Evolutionary conservation across 202 grass and related monocot species (phyloP).

Genomic region (Bolboschoenoplectus hybrid): DNA sequence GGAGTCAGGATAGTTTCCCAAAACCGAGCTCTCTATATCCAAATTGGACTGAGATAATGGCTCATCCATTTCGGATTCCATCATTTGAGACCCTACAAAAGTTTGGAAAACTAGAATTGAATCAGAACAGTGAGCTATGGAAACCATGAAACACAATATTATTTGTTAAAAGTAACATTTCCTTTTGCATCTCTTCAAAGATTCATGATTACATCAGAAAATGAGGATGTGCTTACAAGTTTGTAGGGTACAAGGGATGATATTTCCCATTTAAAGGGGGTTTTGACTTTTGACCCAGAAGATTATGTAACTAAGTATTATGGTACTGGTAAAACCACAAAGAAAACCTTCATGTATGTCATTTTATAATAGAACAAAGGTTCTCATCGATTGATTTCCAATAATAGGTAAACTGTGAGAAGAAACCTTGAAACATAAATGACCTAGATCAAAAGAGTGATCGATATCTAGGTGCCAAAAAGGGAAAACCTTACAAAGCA

Average conservation of each 20-base stretch:
- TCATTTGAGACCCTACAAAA: background rate
- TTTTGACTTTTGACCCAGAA: background rate
- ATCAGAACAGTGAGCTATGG: background rate
- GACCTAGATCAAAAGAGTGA: conserved; percentile 24
- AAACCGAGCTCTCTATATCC: background rate
- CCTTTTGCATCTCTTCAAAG: background rate
- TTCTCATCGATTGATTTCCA: background rate
- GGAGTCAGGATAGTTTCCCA: conserved; percentile 28
- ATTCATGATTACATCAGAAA: background rate
- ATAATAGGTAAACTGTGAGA: background rate
- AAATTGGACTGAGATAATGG: background rate
- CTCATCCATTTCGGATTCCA: conserved; percentile 26
- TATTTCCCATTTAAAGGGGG: background rate
- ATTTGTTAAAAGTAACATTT: background rate
- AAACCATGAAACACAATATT: background rate
- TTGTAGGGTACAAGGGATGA: background rate
- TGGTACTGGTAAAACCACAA: background rate
- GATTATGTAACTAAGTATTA: background rate
- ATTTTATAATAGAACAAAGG: background rate
- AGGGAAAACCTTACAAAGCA: background rate
- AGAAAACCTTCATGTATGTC: background rate
- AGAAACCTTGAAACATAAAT: background rate
- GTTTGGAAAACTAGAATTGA: background rate
- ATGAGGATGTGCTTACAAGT: background rate
- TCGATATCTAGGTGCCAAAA: background rate